Base-by-base conservation (phyloP, 306 rosid genomes). In the Cucurbita argyrosperma region DNA sequence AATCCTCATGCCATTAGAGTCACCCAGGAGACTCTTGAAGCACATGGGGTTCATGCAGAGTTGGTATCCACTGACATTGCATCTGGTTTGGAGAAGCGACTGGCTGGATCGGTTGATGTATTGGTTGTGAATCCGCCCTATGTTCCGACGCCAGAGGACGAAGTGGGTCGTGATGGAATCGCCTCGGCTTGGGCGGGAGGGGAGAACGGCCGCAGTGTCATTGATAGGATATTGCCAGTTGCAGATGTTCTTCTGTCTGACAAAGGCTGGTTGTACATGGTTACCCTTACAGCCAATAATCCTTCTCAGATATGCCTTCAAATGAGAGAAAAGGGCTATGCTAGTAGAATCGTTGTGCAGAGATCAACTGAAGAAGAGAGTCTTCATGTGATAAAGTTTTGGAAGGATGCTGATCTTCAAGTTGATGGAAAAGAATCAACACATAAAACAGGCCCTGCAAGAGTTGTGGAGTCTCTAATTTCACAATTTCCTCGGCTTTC, bases 141-240 rank as follows among this genome's bases (percentile, higher is more conserved):
- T 76, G 99, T 95, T 47, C 97, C 96, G 60, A 95, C 97, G 61
- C 99, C 97, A 23, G 97, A 95, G 79, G 87, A 87, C 45, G 99
- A 95, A 82, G 97, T 91, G 10, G 95, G 96, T 18, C 71, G 83
- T n/a, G 85, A 79, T 79, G 97, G 97, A 19, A 89, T 95, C 38
- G 78, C 86, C 21, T 76, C 96, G 49, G 82, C 99, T 75, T 95
- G 97, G 97, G 99, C 97, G 2, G 99, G 99, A 5, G 99, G 99
- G 53, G 96, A 88, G 82, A 88, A 89, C 46, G 99, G 99, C 7
- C 90, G 97, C 50, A 79, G 76, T 5, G 93, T 95, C 45, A 95
- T 95, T 5, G 96, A 95, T 72, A 80, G 79, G 82, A 91, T 95
- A 51, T 79, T 90, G 85, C 96, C 90, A 0, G 77, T 89, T 80